Base-by-base conservation (phyloP, 371 early-diverging fungal species). In the Mucor piriformis region DNA sequence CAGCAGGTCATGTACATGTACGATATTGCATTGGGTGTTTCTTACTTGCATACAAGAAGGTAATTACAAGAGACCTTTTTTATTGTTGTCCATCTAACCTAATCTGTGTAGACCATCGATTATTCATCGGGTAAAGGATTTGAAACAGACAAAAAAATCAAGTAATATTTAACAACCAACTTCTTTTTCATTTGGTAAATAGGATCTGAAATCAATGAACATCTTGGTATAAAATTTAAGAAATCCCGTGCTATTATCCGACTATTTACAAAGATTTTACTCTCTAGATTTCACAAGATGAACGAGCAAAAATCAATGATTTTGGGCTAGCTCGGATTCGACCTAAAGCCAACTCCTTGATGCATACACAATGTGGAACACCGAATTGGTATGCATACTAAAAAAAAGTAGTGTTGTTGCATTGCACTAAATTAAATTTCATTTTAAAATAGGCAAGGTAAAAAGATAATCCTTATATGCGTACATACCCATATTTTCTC, bases 161-260 rank as follows among this genome's bases (percentile, higher is more conserved):
- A 20, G 10, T 24, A 23, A 24, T 11, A 13, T 12, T 24, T 21
- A 24, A 46, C 15, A 7, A 6, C 6, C n/a, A 42, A n/a, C 20
- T 46, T 46, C 11, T 24, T n/a, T n/a, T n/a, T n/a, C n/a, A n/a
- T n/a, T n/a, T n/a, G n/a, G n/a, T n/a, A 46, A 3, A 27, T 43
- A 70, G 70, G 95, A 94, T 63, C 77, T 94, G 42, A 94, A 94
- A 72, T 93, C 94, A 12, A 88, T 89, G 87, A 95, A 90, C 56
- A 86, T 90, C 24, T 63, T 91, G 63, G 88, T 88, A 69, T n/a
- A n/a, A n/a, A n/a, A n/a, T n/a, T n/a, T n/a, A n/a, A n/a, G n/a
- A n/a, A n/a, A n/a, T n/a, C n/a, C n/a, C n/a, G n/a, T n/a, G n/a
- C n/a, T n/a, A n/a, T n/a, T n/a, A n/a, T n/a, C n/a, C n/a, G n/a